Evolutionary conservation across 176 grass and related monocot genomes (phyloP).

Genomic region (Thinopyrum elongatum): DNA sequence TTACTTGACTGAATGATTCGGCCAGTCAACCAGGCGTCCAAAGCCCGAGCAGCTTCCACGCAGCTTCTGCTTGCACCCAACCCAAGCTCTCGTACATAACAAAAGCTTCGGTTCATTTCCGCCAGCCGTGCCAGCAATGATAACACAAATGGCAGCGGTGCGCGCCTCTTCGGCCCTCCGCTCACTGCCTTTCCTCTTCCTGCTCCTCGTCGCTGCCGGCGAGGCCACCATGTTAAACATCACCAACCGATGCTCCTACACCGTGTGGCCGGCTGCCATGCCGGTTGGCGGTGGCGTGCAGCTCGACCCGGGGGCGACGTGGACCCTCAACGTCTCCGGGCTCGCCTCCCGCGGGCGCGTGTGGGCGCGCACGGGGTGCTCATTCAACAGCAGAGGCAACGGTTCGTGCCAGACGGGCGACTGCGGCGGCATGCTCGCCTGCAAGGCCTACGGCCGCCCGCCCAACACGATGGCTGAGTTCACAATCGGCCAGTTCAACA

Average conservation of each 20-base stretch:
- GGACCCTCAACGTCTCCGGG: neutral
- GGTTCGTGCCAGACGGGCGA: conserved; percentile 39
- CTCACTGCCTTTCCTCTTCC: neutral
- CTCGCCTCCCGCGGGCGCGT: neutral
- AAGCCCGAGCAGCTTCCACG: neutral
- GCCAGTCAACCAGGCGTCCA: neutral
- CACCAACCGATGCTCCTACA: conserved; percentile 37
- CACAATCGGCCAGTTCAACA: neutral
- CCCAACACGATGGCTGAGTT: conserved; percentile 33
- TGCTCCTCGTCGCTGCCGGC: neutral
- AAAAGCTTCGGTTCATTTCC: neutral
- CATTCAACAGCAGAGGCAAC: neutral
- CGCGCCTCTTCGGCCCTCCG: neutral
- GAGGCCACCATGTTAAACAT: neutral
- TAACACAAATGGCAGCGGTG: neutral
- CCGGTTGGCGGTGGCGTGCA: neutral
- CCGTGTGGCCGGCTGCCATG: conserved; percentile 33
- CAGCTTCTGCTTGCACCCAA: neutral
- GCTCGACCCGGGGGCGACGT: neutral
- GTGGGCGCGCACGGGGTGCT: conserved; percentile 29
- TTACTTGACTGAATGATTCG: neutral
- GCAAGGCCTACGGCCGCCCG: neutral
- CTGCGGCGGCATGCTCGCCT: conserved; percentile 30
- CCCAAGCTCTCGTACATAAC: neutral
- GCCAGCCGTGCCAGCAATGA: neutral